These are phyloP conservation scores for Pseudogymnoascus sp. DNA, from an alignment of 2,329 filamentous ascomycete genomes.

Conservation along the genomic window DNA sequence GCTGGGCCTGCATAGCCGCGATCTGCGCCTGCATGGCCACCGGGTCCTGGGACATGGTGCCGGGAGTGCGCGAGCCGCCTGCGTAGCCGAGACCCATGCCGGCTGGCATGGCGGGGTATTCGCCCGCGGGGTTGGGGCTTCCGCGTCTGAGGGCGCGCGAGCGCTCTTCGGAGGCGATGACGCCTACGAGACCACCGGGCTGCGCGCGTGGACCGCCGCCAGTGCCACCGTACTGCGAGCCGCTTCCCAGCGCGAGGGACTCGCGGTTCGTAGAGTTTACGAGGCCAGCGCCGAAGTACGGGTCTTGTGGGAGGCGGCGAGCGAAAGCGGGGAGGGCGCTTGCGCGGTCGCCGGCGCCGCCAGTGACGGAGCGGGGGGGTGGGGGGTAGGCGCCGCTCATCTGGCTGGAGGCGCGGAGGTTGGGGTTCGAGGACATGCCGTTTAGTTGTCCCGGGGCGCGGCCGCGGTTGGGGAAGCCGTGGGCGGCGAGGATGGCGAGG, in stretches of 20 bases:
- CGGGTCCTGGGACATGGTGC: conserved; percentile 31
- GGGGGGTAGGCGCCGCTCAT: conserved; percentile 34
- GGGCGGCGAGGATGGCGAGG: conserved; percentile 75
- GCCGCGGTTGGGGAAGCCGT: conserved; percentile 76
- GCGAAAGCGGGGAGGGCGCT: conserved; percentile 68
- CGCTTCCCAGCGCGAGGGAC: conserved; percentile 55
- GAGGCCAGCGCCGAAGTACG: conserved; percentile 71
- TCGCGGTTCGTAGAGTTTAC: conserved; percentile 66
- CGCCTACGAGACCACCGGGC: conserved; percentile 74
- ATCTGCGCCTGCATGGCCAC: conserved; percentile 61
- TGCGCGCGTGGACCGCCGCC: conserved; percentile 35
- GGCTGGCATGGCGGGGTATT: conserved; percentile 29
- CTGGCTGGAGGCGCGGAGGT: conserved; percentile 49
- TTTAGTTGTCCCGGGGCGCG: conserved; percentile 62
- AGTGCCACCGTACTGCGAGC: conserved; percentile 37
- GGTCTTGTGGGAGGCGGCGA: conserved; percentile 71
- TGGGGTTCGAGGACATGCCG: conserved; percentile 61
- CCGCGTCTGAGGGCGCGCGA: conserved; percentile 69
- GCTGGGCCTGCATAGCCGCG: conserved; percentile 66
- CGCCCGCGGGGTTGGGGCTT: conserved; percentile 59
- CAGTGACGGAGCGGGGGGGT: conserved; percentile 49
- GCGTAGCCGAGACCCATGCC: conserved; percentile 20
- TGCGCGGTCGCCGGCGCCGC: conserved; percentile 36
- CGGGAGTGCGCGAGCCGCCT: conserved; percentile 18
- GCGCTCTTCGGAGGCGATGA: conserved; percentile 79